Conservation (phyloP, 2,329 filamentous ascomycete genomes). For the Chalaropsis thielavioides region DNA sequence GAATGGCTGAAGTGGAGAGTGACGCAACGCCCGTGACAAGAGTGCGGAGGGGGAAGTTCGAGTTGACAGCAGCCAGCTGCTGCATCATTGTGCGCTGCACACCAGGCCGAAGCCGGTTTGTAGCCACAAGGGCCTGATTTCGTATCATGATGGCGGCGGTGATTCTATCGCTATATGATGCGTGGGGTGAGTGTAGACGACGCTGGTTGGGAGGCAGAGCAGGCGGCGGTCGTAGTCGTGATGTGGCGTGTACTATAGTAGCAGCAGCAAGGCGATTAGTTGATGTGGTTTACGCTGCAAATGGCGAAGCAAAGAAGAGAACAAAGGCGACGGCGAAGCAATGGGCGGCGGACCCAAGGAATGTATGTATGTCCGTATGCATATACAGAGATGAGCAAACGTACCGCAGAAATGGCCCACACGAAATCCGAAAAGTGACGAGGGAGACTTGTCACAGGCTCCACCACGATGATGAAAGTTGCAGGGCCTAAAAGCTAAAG, state of each 20-base stretch:
- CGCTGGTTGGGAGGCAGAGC: background rate
- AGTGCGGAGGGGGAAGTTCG: constrained; percentile 10
- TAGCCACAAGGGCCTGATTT: constrained; percentile 16
- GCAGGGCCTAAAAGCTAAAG: background rate
- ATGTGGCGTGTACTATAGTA: background rate
- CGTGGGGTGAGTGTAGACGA: background rate
- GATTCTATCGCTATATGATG: background rate
- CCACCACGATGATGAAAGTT: constrained; percentile 1
- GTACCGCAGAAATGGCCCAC: background rate
- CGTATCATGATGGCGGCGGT: constrained; percentile 12
- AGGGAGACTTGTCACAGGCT: constrained; percentile 2
- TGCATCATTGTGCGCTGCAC: constrained; percentile 16
- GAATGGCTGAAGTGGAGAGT: constrained; percentile 9
- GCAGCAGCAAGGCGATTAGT: background rate
- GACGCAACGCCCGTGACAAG: constrained; percentile 6
- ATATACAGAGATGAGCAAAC: background rate
- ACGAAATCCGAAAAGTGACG: background rate
- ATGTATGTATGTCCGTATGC: background rate
- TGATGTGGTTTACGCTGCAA: background rate
- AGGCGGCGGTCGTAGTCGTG: background rate
- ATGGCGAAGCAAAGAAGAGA: background rate
- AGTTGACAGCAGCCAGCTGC: constrained; percentile 11
- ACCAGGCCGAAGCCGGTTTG: constrained; percentile 13
- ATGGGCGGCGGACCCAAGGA: background rate
- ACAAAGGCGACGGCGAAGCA: background rate